Percentiles rank a stretch among this genome's conserved stretches.
These are phyloP conservation scores for Pythium apleroticum DNA, from an alignment of 352 stramenopile species.

Conservation along the genomic window DNA sequence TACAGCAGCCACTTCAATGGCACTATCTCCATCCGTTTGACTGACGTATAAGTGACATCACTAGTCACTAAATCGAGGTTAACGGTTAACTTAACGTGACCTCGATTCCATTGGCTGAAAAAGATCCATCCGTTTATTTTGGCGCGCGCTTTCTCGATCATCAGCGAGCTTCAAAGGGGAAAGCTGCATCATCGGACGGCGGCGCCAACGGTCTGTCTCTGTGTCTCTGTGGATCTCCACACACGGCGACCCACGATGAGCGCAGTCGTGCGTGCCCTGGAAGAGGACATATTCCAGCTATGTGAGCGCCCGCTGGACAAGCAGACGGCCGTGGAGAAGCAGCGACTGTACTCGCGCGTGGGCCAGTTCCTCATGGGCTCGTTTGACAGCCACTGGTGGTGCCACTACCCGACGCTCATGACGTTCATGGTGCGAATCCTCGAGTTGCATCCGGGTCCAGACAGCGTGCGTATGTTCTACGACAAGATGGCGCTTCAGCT, in stretches of 20 bases:
- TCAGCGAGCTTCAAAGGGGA: conserved; percentile 7
- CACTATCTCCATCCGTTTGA: not conserved
- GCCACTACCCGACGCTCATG: conserved; percentile 75
- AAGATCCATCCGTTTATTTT: conserved; percentile 18
- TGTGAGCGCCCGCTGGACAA: conserved; percentile 30
- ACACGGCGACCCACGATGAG: conserved; percentile 22
- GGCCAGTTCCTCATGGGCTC: conserved; percentile 76
- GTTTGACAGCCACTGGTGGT: conserved; percentile 82
- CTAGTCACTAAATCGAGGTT: not conserved
- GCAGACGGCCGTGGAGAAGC: conserved; percentile 49
- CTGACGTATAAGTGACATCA: not conserved
- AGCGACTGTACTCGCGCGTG: conserved; percentile 73
- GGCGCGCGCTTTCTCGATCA: conserved; percentile 14
- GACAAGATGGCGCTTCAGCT: conserved; percentile 72
- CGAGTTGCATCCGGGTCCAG: conserved; percentile 67
- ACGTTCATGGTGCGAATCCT: conserved; percentile 87
- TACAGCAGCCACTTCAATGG: conserved; percentile 4
- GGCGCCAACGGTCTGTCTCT: not conserved
- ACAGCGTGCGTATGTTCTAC: conserved; percentile 76
- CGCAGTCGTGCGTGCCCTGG: conserved; percentile 40
- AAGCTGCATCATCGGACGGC: not conserved
- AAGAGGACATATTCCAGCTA: conserved; percentile 46
- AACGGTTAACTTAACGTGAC: conserved; percentile 11
- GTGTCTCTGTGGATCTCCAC: not conserved
- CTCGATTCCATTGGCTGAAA: conserved; percentile 18